Evolutionary conservation across 495 filamentous ascomycete genomes (phyloP).

Genomic region (Aspergillus affinis): DNA sequence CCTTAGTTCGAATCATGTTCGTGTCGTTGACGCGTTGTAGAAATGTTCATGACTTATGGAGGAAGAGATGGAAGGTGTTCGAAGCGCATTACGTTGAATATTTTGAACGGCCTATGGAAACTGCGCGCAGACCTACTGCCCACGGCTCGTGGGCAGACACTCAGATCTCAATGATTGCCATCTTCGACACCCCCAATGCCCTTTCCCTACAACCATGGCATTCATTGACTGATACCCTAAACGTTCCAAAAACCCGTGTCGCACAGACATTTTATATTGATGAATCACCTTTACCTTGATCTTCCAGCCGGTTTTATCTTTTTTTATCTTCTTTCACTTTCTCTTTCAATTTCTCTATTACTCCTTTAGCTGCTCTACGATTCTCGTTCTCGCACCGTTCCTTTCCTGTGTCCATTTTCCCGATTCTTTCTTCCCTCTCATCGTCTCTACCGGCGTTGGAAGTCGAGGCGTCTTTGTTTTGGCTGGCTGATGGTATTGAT

Average conservation of each 20-base stretch:
- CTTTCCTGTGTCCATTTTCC: constrained; percentile 26
- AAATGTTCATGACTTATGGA: constrained; percentile 23
- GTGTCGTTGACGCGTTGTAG: constrained; percentile 11
- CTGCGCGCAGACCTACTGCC: background rate
- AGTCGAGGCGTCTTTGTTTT: constrained; percentile 48
- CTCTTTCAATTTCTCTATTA: constrained; percentile 19
- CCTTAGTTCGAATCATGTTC: constrained; percentile 1
- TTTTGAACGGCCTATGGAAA: constrained; percentile 10
- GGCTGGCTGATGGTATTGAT: constrained; percentile 40
- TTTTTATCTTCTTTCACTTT: constrained; percentile 27
- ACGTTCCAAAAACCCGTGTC: constrained; percentile 6
- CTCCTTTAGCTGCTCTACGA: constrained; percentile 5
- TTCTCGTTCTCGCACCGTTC: constrained; percentile 1
- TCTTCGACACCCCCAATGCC: background rate
- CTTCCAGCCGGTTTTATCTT: constrained; percentile 10
- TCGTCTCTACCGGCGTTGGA: constrained; percentile 49
- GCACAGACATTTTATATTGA: constrained; percentile 7
- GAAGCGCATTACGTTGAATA: constrained; percentile 16
- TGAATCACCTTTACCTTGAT: constrained; percentile 12
- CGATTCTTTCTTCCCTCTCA: constrained; percentile 38
- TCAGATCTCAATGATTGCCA: constrained; percentile 5
- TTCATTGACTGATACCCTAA: constrained; percentile 14
- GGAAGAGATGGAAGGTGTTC: constrained; percentile 8
- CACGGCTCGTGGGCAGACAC: background rate
- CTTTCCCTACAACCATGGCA: constrained; percentile 4